phyloP scores from a whole-genome alignment of 345 rosid genomes.

The Hibiscus tridactylites region DNA sequence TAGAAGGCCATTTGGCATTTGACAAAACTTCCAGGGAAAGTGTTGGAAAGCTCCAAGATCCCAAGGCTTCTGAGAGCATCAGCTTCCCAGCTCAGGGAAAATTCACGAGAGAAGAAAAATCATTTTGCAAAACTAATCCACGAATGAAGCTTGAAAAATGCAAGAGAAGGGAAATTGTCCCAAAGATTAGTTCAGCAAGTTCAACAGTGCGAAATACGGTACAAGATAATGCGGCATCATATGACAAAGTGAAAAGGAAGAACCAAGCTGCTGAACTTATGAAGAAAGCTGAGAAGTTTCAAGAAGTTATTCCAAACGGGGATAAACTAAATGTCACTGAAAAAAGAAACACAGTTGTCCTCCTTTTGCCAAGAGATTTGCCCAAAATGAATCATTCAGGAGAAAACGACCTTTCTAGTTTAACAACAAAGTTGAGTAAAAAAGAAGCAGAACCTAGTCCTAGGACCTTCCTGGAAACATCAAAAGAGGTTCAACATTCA shows the following conservation, averaged over 20 bases:
- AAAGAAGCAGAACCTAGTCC: constrained; percentile 27
- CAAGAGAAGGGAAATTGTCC: constrained; percentile 25
- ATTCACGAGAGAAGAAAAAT: constrained; percentile 18
- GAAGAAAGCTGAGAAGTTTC: constrained; percentile 25
- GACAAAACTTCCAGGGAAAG: constrained; percentile 23
- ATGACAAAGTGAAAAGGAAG: constrained; percentile 19
- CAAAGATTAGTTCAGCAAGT: constrained; percentile 12
- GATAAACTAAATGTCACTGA: constrained; percentile 17
- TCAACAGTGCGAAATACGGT: constrained; percentile 19
- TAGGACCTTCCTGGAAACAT: constrained; percentile 30
- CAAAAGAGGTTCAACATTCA: constrained; percentile 19
- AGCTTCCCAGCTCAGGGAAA: constrained; percentile 15
- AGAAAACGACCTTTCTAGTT: constrained; percentile 21
- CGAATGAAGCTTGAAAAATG: constrained; percentile 21
- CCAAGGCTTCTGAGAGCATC: constrained; percentile 15
- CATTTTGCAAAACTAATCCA: constrained; percentile 12
- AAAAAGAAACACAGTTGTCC: constrained; percentile 31
- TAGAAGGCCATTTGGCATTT: constrained; percentile 23
- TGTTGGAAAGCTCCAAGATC: constrained; percentile 22
- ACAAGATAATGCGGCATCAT: constrained; percentile 25
- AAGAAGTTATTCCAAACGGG: constrained; percentile 19
- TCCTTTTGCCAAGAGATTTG: constrained; percentile 40
- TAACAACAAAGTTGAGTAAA: constrained; percentile 14
- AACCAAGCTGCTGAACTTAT: constrained; percentile 22
- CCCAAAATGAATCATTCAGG: constrained; percentile 25